Percentiles rank a stretch among this genome's conserved stretches.
Conservation (phyloP, 2,329 filamentous ascomycete genomes). For the Neoarthrinium moseri region DNA sequence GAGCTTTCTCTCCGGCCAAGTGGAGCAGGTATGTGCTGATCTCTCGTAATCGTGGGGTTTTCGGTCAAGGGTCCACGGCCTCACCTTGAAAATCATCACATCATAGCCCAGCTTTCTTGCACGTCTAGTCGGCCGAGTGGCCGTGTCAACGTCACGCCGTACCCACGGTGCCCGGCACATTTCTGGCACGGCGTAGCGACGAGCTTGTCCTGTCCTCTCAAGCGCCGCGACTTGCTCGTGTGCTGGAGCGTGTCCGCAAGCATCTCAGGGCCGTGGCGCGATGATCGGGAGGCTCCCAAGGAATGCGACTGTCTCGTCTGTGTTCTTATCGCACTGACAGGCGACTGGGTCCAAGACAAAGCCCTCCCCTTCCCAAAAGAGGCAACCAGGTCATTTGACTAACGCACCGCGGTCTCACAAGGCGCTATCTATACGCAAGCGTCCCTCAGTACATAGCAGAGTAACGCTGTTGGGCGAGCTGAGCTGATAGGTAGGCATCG, state of each 20-base stretch:
- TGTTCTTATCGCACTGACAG: too few relatives aligned
- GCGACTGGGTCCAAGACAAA: too few relatives aligned
- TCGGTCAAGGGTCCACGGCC: not conserved
- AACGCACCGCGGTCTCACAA: not conserved
- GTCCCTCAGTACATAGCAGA: not conserved
- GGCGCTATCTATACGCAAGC: slow-evolving; percentile 4
- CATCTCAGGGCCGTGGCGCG: not conserved
- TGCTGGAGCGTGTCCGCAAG: not conserved
- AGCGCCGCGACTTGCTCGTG: not conserved
- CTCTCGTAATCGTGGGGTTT: slow-evolving; percentile 7
- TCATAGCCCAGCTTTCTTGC: not conserved
- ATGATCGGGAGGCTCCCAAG: not conserved
- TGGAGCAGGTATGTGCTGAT: slow-evolving; percentile 7
- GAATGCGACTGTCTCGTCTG: too few relatives aligned
- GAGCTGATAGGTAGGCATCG: not conserved
- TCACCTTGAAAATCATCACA: slow-evolving; percentile 1
- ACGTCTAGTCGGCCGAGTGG: not conserved
- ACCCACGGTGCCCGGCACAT: not conserved
- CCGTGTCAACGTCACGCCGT: not conserved
- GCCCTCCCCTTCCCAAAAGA: too few relatives aligned
- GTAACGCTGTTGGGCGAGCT: not conserved
- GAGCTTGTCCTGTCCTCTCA: too few relatives aligned
- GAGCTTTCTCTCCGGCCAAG: not conserved
- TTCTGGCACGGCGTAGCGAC: too few relatives aligned
- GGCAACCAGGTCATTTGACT: slow-evolving; percentile 7